A percentile compares a stretch with the other conserved stretches of the same genome.
Evolutionary conservation across 2,329 filamentous ascomycete genomes (phyloP).

Genomic region (Botrytis porri): DNA sequence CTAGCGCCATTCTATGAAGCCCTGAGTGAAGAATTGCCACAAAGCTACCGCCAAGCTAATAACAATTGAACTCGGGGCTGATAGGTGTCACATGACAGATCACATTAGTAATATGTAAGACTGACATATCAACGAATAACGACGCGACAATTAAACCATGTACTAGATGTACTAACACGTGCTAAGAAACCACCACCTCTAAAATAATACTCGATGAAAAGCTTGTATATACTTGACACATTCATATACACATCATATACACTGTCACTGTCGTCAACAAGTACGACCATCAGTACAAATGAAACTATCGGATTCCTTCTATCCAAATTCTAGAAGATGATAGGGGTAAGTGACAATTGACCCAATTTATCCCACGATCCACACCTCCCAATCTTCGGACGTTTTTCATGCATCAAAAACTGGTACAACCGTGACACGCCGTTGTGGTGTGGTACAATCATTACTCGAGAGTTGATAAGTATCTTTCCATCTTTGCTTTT

Average conservation of each 20-base stretch:
- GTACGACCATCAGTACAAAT: background rate
- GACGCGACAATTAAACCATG: background rate
- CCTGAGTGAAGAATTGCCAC: background rate
- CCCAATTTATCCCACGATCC: background rate
- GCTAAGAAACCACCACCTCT: background rate
- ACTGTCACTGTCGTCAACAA: background rate
- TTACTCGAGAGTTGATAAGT: background rate
- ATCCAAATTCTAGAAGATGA: background rate
- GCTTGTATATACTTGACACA: background rate
- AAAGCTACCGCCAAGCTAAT: background rate
- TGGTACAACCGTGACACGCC: background rate
- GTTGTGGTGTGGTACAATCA: background rate
- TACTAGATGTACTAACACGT: background rate
- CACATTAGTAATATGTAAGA: background rate
- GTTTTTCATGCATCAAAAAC: background rate
- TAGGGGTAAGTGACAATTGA: background rate
- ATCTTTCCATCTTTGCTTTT: background rate
- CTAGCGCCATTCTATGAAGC: background rate
- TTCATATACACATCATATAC: background rate
- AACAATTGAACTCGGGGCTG: background rate
- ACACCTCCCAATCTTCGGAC: background rate
- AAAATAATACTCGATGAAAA: background rate
- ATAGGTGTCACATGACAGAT: background rate
- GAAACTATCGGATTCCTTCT: background rate
- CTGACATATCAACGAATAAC: background rate